Evolutionary conservation across 2,329 filamentous ascomycete species (phyloP).

Genomic region (Ascochyta clinopodiicola): DNA sequence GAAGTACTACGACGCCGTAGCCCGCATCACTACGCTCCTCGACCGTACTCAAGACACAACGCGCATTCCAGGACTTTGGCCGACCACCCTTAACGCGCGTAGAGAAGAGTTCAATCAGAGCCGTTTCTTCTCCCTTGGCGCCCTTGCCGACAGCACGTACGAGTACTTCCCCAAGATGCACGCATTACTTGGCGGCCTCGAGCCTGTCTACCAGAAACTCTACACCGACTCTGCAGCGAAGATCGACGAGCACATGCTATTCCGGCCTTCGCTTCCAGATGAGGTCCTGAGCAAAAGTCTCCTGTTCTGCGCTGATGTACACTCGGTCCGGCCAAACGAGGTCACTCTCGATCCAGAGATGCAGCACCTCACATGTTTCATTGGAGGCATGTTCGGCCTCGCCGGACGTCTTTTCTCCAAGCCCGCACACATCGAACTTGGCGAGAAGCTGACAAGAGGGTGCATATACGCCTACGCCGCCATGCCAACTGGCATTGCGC

Average conservation of each 20-base stretch:
- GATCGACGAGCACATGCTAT: conserved; percentile 57
- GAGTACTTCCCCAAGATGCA: conserved; percentile 50
- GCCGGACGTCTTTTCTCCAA: conserved; percentile 63
- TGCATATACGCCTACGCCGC: conserved; percentile 67
- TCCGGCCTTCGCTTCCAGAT: conserved; percentile 52
- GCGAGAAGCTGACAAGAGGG: conserved; percentile 64
- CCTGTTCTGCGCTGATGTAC: conserved; percentile 47
- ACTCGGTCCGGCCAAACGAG: conserved; percentile 19
- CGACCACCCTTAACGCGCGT: conserved; percentile 49
- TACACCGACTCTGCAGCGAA: conserved; percentile 60
- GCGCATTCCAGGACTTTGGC: conserved; percentile 46
- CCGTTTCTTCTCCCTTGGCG: conserved; percentile 44
- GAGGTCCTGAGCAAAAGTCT: conserved; percentile 32
- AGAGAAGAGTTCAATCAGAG: conserved; percentile 36
- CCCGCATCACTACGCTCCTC: conserved; percentile 41
- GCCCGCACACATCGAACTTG: conserved; percentile 61
- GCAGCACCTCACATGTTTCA: conserved; percentile 66
- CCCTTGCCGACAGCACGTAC: conserved; percentile 48
- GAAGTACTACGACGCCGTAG: conserved; percentile 49
- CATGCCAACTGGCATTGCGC: conserved; percentile 65
- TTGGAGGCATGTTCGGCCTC: conserved; percentile 67
- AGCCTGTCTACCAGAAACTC: conserved; percentile 57
- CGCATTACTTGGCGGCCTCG: conserved; percentile 52
- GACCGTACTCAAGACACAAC: conserved; percentile 41
- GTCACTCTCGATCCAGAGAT: conserved; percentile 54